These are phyloP conservation scores for Scopulariopsis brevicaulis DNA, from an alignment of 2,329 filamentous ascomycete species.

Conservation along the genomic window DNA sequence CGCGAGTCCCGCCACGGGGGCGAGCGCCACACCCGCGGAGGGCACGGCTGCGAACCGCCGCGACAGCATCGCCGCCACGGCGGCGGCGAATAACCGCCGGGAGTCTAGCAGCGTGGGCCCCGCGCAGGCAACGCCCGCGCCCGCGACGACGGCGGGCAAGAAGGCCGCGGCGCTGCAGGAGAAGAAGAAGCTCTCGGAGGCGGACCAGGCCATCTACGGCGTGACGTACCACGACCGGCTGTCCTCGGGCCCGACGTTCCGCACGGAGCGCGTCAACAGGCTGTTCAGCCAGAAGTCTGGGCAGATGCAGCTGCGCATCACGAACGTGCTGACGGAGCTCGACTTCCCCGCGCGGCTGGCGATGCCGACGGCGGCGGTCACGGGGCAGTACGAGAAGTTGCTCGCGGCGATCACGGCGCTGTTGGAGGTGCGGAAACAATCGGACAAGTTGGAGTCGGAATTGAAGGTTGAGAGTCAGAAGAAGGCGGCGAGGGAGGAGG, in stretches of 20 bases:
- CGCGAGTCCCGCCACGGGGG: slow-evolving; percentile 27
- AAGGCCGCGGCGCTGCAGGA: slow-evolving; percentile 26
- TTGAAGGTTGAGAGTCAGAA: slow-evolving; percentile 48
- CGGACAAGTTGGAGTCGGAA: slow-evolving; percentile 67
- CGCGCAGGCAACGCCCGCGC: slow-evolving; percentile 21
- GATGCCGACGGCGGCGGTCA: slow-evolving; percentile 65
- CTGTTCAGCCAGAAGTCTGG: slow-evolving; percentile 67
- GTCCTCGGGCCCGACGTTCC: slow-evolving; percentile 78
- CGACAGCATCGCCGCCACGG: slow-evolving; percentile 40
- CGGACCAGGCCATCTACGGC: slow-evolving; percentile 72
- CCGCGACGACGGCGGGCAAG: slow-evolving; percentile 18
- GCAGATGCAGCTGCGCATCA: slow-evolving; percentile 65
- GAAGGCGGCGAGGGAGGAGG: slow-evolving; percentile 32
- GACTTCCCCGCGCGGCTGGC: slow-evolving; percentile 58
- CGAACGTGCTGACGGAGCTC: slow-evolving; percentile 58
- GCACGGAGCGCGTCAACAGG: slow-evolving; percentile 71
- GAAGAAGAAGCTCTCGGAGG: slow-evolving; percentile 59
- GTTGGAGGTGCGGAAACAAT: slow-evolving; percentile 62
- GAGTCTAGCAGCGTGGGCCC: slow-evolving; percentile 25
- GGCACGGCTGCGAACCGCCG: slow-evolving; percentile 26
- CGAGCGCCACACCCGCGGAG: slow-evolving; percentile 22
- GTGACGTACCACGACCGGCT: slow-evolving; percentile 79
- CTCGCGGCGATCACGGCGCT: slow-evolving; percentile 56
- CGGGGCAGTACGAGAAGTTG: slow-evolving; percentile 59
- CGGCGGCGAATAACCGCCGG: slow-evolving; percentile 26